These are phyloP conservation scores for Nitzschia sp. DNA, from an alignment of 108 stramenopile species.

Conservation along the genomic window DNA sequence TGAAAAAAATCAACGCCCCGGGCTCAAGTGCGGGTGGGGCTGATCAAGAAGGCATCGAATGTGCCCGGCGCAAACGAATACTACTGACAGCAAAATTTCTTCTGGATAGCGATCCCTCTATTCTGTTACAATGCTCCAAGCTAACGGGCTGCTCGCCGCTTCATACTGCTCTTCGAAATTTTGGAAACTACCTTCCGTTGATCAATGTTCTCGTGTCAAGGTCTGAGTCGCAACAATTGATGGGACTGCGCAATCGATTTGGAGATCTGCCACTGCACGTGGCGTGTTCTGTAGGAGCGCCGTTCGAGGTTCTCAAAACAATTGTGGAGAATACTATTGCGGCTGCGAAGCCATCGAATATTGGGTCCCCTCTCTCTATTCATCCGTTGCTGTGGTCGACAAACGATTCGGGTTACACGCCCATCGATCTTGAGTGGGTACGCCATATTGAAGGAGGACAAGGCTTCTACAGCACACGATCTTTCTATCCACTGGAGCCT, in stretches of 20 bases:
- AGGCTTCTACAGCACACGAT: slow-evolving; percentile 12
- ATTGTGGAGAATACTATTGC: slow-evolving; percentile 21
- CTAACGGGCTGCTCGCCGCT: slow-evolving; percentile 41
- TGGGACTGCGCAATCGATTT: slow-evolving; percentile 24
- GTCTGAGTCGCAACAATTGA: slow-evolving; percentile 7
- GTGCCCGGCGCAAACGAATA: background rate
- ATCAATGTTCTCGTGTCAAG: slow-evolving; percentile 26
- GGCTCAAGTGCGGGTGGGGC: background rate
- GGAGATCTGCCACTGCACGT: slow-evolving; percentile 54
- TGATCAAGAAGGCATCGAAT: background rate
- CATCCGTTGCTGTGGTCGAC: slow-evolving; percentile 30
- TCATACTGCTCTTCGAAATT: slow-evolving; percentile 44
- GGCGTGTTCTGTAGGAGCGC: slow-evolving; percentile 37
- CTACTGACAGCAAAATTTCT: slow-evolving; percentile 19
- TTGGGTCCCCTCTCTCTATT: background rate
- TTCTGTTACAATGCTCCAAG: background rate
- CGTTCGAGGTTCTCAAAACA: slow-evolving; percentile 19
- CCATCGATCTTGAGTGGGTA: slow-evolving; percentile 55
- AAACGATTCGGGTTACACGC: slow-evolving; percentile 41
- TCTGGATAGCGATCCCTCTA: slow-evolving; percentile 5
- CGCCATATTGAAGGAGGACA: slow-evolving; percentile 39
- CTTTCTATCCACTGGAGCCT: slow-evolving; percentile 31
- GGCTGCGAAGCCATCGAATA: background rate
- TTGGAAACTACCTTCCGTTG: slow-evolving; percentile 35
- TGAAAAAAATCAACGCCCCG: too few relatives aligned